These are phyloP conservation scores for Talaromyces rugulosus DNA, from an alignment of 2,329 filamentous ascomycete genomes.

Conservation along the genomic window DNA sequence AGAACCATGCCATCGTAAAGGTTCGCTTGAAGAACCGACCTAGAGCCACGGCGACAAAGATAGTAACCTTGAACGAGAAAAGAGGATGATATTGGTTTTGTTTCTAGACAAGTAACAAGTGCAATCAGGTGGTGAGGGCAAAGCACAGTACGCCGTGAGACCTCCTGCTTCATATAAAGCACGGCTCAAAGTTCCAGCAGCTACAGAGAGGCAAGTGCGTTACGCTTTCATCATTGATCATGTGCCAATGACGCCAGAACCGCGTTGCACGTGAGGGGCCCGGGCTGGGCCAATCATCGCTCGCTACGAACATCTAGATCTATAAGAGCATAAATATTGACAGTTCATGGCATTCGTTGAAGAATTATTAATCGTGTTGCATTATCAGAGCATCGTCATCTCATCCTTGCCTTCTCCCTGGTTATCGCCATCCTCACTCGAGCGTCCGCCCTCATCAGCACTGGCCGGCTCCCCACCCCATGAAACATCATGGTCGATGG, in stretches of 20 bases:
- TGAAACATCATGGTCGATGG: slow-evolving; percentile 36
- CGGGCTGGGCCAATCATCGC: background rate
- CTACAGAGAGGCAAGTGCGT: background rate
- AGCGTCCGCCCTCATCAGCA: slow-evolving; percentile 27
- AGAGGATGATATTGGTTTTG: background rate
- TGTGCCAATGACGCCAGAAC: background rate
- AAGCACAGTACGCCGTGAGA: background rate
- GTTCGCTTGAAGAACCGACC: slow-evolving; percentile 9
- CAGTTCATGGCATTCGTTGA: background rate
- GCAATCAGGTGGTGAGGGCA: background rate
- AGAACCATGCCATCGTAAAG: slow-evolving; percentile 78
- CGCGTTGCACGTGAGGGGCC: background rate
- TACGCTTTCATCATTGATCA: slow-evolving; percentile 1
- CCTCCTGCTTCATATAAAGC: background rate
- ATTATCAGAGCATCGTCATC: slow-evolving; percentile 29
- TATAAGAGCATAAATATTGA: background rate
- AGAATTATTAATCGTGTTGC: background rate
- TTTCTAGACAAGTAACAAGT: background rate
- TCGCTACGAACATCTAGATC: background rate
- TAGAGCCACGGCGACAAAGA: slow-evolving; percentile 9
- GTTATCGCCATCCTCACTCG: slow-evolving; percentile 22
- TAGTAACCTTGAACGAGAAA: background rate
- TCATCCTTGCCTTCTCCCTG: slow-evolving; percentile 32
- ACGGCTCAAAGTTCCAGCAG: background rate
- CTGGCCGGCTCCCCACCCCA: slow-evolving; percentile 34